These are phyloP conservation scores for Lichtheimia ramosa DNA, from an alignment of 371 early-diverging fungal genomes.

Conservation along the genomic window DNA sequence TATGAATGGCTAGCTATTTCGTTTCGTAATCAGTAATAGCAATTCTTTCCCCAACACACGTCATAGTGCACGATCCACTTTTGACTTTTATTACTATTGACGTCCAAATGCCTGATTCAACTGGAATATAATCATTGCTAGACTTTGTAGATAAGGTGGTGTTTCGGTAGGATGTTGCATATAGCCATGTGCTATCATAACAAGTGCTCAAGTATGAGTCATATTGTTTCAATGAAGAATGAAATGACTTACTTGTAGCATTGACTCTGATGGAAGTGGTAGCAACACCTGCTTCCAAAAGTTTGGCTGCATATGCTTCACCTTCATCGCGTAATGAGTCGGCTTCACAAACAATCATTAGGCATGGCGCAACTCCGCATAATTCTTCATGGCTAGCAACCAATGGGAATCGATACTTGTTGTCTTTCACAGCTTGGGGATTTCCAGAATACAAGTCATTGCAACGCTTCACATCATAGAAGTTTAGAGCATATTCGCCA, in stretches of 20 bases:
- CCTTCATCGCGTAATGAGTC: constrained; percentile 37
- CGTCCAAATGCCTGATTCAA: neutral
- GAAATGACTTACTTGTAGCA: neutral
- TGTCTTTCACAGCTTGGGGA: neutral
- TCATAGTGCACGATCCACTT: too few species aligned
- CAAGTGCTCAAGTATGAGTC: neutral
- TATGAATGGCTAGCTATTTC: too few species aligned
- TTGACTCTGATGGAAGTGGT: neutral
- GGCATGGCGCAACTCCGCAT: constrained; percentile 27
- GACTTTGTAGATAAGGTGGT: constrained; percentile 5
- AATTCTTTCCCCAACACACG: too few species aligned
- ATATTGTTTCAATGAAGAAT: neutral
- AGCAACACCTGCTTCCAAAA: constrained; percentile 28
- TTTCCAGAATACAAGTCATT: neutral
- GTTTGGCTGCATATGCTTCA: constrained; percentile 23
- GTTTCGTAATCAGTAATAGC: too few species aligned
- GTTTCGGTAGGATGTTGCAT: constrained; percentile 2
- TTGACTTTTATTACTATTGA: neutral
- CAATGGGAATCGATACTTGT: constrained; percentile 7
- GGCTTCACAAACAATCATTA: constrained; percentile 27
- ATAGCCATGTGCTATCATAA: constrained; percentile 15
- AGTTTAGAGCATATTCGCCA: constrained; percentile 1
- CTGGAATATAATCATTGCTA: constrained; percentile 4
- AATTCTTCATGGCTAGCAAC: constrained; percentile 18
- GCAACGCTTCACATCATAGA: constrained; percentile 1